A percentile compares a stretch with the other conserved stretches of the same genome.
Evolutionary conservation across 257 asterid species (phyloP).

Genomic region (Lycium ferocissimum): DNA sequence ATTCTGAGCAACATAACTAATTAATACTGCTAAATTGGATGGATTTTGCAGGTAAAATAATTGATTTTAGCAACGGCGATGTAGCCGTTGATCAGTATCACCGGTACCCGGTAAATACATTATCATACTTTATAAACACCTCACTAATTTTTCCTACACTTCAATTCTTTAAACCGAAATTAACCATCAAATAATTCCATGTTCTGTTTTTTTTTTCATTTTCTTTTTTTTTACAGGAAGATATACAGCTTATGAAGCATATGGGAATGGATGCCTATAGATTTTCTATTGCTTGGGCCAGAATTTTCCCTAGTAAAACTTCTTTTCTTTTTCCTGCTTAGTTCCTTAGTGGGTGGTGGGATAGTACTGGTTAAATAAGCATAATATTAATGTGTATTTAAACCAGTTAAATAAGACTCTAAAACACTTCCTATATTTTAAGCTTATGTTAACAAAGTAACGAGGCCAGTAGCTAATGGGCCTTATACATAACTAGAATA

Average conservation of each 20-base stretch:
- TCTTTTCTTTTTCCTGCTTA: background rate
- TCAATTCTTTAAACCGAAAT: background rate
- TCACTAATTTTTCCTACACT: background rate
- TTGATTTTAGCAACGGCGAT: slow-evolving; percentile 81
- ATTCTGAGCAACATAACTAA: background rate
- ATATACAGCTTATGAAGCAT: slow-evolving; percentile 72
- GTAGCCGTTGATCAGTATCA: slow-evolving; percentile 87
- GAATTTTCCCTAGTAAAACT: slow-evolving; percentile 80
- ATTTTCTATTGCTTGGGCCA: slow-evolving; percentile 91
- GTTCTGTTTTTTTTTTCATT: background rate
- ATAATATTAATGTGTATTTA: too few species aligned
- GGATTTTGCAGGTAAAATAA: slow-evolving; percentile 61
- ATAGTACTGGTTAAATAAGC: too few species aligned
- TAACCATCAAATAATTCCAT: background rate
- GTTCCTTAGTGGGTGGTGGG: too few species aligned
- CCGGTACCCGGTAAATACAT: slow-evolving; percentile 51
- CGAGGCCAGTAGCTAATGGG: too few species aligned
- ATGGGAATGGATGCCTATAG: slow-evolving; percentile 97
- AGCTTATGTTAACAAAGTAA: too few species aligned
- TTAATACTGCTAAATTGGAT: background rate
- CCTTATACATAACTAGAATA: background rate
- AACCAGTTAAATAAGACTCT: too few species aligned
- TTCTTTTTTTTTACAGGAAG: slow-evolving; percentile 54
- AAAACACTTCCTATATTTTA: too few species aligned
- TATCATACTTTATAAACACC: background rate